A percentile compares a stretch with the other conserved stretches of the same genome.
Evolutionary conservation across 352 stramenopile genomes (phyloP).

Genomic region (Saprolegnia parasitica): DNA sequence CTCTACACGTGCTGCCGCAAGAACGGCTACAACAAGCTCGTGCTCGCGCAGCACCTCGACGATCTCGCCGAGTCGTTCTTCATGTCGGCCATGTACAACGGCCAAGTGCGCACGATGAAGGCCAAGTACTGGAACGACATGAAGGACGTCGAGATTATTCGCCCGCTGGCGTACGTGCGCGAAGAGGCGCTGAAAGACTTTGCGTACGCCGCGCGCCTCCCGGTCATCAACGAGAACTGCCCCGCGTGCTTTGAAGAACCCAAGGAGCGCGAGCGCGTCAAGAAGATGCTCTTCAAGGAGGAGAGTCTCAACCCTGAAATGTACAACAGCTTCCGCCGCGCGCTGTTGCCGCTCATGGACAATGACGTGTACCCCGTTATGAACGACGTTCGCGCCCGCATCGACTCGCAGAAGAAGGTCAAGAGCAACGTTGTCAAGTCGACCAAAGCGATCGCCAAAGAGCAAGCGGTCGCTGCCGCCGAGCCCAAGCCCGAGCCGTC

Average conservation of each 20-base stretch:
- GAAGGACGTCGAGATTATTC: conserved; percentile 93
- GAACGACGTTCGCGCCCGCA: conserved; percentile 44
- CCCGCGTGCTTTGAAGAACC: conserved; percentile 98
- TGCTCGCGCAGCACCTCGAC: conserved; percentile 96
- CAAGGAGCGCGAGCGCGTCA: conserved; percentile 96
- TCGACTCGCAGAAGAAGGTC: conserved; percentile 34
- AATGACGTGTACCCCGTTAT: conserved; percentile 58
- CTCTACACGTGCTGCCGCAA: conserved; percentile 94
- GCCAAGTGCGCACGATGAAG: conserved; percentile 98
- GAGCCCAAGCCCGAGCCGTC: no score
- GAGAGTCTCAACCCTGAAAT: conserved; percentile 90
- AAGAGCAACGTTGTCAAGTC: conserved; percentile 17
- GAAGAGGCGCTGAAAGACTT: conserved; percentile 90
- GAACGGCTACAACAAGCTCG: conserved; percentile 91
- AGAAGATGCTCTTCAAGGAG: conserved; percentile 95
- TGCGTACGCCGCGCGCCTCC: conserved; percentile 81
- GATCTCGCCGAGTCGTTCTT: conserved; percentile 97
- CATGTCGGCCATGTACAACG: conserved; percentile 98
- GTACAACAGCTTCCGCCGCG: conserved; percentile 63
- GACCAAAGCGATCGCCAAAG: conserved; percentile 9
- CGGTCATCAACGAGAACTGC: conserved; percentile 99
- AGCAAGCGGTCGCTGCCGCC: not conserved
- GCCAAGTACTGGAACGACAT: conserved; percentile 96
- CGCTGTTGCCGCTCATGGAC: conserved; percentile 80
- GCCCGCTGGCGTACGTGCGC: conserved; percentile 94